Base-by-base conservation (phyloP, 495 filamentous ascomycete genomes). In the Daldinia caldariorum region DNA sequence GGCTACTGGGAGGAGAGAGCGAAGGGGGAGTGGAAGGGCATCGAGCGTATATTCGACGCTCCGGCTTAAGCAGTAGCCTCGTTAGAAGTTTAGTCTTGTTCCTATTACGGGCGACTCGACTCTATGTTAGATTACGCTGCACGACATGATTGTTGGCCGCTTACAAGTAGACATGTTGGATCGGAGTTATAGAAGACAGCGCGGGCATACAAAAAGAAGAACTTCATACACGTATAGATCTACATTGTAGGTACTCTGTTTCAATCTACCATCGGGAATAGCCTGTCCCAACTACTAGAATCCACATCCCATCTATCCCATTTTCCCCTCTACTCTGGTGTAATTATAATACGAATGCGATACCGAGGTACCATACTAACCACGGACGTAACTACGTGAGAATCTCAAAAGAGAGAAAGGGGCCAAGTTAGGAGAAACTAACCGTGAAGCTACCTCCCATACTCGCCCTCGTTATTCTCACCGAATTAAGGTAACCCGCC, bases 1-100 rank as follows among this genome's bases (percentile, higher is more conserved):
- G 89, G 90, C 31, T 98, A 98, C 80, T 98, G 94, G 95, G 95
- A 97, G 72, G 90, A 92, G 79, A 85, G 95, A 67, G 83, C 76
- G 0, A 86, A 79, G 70, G 89, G 90, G 2, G 81, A 80, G 22
- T 98, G 93, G 93, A 79, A 79, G 9, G 89, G 88, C 16, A 86
- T 94, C 50, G 82, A 87, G 64, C 85, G 89, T 71, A 86, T 98
- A 51, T 96, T 97, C 41, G 75, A 77, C 0, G 72, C 58, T 1
- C 47, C 61, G 31, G 16, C 49, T 53, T 7, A 20, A 32, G 26
- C 14, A 37, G 4, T 26, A 13, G 16, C 26, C 1, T 20, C 39
- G 26, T 16, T 3, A 32, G 49, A 32, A 32, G 29, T 16, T 14
- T 6, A 7, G 45, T 18, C 20, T 43, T 37, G 37, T 60, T 56